Base-by-base conservation (phyloP, 371 early-diverging fungal species). In the Syncephalastrum contaminatum region DNA sequence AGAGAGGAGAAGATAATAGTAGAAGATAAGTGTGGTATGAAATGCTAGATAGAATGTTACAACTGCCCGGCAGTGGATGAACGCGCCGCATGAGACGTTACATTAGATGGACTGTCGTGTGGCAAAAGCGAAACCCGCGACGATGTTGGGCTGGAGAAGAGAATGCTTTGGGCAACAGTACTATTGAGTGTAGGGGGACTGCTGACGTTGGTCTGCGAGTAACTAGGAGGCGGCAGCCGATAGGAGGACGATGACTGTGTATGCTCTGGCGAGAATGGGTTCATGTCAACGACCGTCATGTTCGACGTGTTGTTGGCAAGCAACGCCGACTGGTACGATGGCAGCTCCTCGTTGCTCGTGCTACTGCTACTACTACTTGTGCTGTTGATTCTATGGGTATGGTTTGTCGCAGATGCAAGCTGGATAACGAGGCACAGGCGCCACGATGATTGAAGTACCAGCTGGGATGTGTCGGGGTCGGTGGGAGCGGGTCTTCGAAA, bases 291-390 rank as follows among this genome's bases (percentile, higher is more conserved):
- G 14, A 21, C 55, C 48, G 43, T 15, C 47, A 48, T 58, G 16
- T 20, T 10, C 7, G 51, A n/a, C 7, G 39, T 24, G 18, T 2
- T 30, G 10, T 30, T 30, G 36, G 36, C 36, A 30, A 40, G 24
- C 3, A 60, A 42, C 25, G 67, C 72, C 30, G 60, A 52, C 45
- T 71, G 69, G 49, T 75, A 75, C n/a, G 65, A 59, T 16, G 75
- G 75, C 16, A 75, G 46, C 19, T 64, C 57, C 36, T 73, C 73
- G 8, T 54, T 48, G 36, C 36, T 8, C 2, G 36, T 30, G 36
- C 36, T 30, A 5, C 5, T 30, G 10, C 36, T 5, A 12, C 3
- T 30, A 10, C 0, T 30, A 10, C 10, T 30, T 30, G 36, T 5
- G 36, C 36, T 30, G 12, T 30, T 30, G 10, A 8, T 12, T 30